Evolutionary conservation across 2,329 filamentous ascomycete genomes (phyloP).

Genomic region (Talaromyces sp.): DNA sequence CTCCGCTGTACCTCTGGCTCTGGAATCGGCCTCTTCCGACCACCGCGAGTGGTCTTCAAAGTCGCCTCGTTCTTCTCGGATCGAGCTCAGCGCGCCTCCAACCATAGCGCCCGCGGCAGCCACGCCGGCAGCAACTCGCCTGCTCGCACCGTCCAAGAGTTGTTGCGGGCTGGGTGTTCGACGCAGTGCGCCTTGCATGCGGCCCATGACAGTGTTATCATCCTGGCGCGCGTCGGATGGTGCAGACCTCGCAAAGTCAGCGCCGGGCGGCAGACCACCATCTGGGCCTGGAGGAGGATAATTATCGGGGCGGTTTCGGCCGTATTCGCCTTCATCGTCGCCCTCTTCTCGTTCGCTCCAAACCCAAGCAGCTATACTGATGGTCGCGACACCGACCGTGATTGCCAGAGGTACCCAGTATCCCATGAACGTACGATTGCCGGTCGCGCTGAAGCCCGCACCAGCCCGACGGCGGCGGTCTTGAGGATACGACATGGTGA

Average conservation of each 20-base stretch:
- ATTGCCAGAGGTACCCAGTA: conserved; percentile 88
- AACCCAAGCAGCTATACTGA: conserved; percentile 83
- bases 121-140: conserved; percentile 73
- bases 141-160: conserved; percentile 77
- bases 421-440: conserved; percentile 43
- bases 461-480: conserved; percentile 35
- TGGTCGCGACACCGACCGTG: conserved; percentile 81
- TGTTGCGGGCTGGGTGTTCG: conserved; percentile 84
- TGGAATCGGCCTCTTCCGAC: conserved; percentile 81
- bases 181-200: conserved; percentile 75
- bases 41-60: conserved; percentile 85
- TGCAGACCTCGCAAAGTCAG: conserved; percentile 30
- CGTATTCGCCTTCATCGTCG: conserved; percentile 59
- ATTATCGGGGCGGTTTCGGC: conserved; percentile 31
- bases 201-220: conserved; percentile 62
- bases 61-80: conserved; percentile 74
- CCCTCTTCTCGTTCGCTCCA: conserved; percentile 83
- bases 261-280: conserved; percentile 24
- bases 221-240: conserved; percentile 36
- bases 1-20: conserved; percentile 38
- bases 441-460: conserved; percentile 38
- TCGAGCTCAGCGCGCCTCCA: conserved; percentile 75
- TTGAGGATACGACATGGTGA: conserved; percentile 37
- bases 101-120: conserved; percentile 78
- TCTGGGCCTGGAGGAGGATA: conserved; percentile 11